phyloP scores from a whole-genome alignment of 768 basidiomycete genomes.

The Mycena metata region DNA sequence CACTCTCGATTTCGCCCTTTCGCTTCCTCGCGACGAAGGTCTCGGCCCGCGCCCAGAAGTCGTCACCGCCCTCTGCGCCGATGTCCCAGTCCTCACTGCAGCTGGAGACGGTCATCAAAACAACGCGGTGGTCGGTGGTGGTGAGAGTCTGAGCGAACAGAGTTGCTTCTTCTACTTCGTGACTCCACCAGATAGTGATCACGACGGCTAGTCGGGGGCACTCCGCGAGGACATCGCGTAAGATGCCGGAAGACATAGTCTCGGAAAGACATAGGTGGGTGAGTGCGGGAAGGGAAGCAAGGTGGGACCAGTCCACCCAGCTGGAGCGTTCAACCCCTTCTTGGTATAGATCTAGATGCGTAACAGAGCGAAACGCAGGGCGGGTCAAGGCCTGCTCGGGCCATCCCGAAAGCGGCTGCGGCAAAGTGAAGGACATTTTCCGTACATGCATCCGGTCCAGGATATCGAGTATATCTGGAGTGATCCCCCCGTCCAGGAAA shows the following conservation, averaged over 20 bases:
- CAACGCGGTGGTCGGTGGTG: conserved; percentile 3
- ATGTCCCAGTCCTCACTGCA: background rate
- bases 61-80: background rate
- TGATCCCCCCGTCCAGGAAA: background rate
- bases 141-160: background rate
- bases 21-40: conserved; percentile 1
- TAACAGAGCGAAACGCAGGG: background rate
- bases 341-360: conserved; percentile 1
- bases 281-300: conserved; percentile 14
- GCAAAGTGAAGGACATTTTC: background rate
- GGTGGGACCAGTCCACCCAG: background rate
- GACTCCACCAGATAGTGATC: background rate
- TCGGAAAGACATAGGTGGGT: conserved; percentile 12
- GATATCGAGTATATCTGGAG: background rate
- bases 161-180: too few species aligned
- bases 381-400: background rate
- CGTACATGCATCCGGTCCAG: conserved; percentile 2
- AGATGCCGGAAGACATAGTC: background rate
- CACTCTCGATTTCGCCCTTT: conserved; percentile 10
- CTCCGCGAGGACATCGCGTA: background rate
- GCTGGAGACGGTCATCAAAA: background rate
- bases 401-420: background rate
- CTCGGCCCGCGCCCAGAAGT: conserved; percentile 8
- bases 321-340: background rate
- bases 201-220: background rate